Conservation (phyloP, 768 basidiomycete species). For the Kwoniella bestiolae region DNA sequence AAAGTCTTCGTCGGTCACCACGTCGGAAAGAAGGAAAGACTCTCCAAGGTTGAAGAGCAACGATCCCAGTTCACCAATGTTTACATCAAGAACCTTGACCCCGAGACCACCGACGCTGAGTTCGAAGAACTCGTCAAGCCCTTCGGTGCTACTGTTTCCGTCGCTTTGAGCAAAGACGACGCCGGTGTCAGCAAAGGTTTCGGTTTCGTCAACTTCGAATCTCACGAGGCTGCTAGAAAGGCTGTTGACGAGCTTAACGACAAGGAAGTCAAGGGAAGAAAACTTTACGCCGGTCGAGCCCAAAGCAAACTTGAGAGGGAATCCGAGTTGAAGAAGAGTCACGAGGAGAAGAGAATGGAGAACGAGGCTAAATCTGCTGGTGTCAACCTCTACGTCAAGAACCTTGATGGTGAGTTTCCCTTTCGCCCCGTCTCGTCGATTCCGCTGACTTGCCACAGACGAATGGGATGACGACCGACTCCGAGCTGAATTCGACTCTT, state of each 20-base stretch:
- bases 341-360: constrained; percentile 96
- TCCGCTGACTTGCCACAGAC: constrained; percentile 60
- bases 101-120: constrained; percentile 80
- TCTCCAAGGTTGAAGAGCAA: constrained; percentile 98
- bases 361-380: constrained; percentile 97
- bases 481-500: constrained; percentile 92
- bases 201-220: constrained; percentile 96
- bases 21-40: constrained; percentile 97
- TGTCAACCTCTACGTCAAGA: constrained; percentile 99
- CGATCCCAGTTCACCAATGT: constrained; percentile 97
- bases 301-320: constrained; percentile 99
- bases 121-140: constrained; percentile 77
- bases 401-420: constrained; percentile 77
- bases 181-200: constrained; percentile 91
- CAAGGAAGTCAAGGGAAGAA: constrained; percentile 77
- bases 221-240: constrained; percentile 85
- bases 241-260: constrained; percentile 92
- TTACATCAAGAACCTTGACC: constrained; percentile 95
- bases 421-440: background rate
- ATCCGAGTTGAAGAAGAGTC: constrained; percentile 86
- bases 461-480: constrained; percentile 93
- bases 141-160: constrained; percentile 86
- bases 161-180: constrained; percentile 80
- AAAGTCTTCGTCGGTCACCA: constrained; percentile 98
- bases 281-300: constrained; percentile 92